Base-by-base conservation (phyloP, 2,329 filamentous ascomycete genomes). In the Botrytis medusae region DNA sequence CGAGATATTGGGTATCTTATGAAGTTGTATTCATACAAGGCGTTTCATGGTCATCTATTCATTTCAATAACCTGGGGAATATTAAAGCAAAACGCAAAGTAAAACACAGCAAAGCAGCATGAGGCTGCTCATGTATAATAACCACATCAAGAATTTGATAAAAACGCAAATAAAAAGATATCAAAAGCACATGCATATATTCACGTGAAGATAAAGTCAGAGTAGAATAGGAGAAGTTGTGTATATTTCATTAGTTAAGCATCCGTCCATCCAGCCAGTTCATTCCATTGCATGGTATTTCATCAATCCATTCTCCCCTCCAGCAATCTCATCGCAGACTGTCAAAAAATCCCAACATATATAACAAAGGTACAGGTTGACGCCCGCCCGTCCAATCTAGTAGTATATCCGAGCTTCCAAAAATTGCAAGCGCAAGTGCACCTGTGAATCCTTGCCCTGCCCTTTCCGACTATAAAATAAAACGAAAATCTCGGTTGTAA, bases 1-100 rank as follows among this genome's bases (percentile, higher is more conserved):
- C 34, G 46, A 32, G 46, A 16, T 37, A 51, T n/a, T 51, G 16
- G 14, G 60, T 16, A 20, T 54, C n/a, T 37, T n/a, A 68, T 32
- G 37, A 69, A 42, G n/a, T 69, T 69, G 34, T 57, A 29, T n/a
- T 69, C 48, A 44, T 57, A 72, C 65, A 25, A 59, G 73, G 71
- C 71, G 71, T 74, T 74, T 57, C 51, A 51, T 54, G 73, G 73
- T 69, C 69, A 68, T 57, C 34, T 67, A 71, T 32, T 46, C 29
- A 51, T 59, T 57, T 69, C 34, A 69, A 57, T 40, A 51, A 57
- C 34, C 40, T 57, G 48, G 65, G 25, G n/a, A 57, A 37, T 12
- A 42, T 25, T 29, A 16, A 44, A 57, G n/a, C 48, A 57, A 57
- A 48, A 62, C 2, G 37, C 60, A 29, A 29, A 57, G 64, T 48